Base-by-base conservation (phyloP, 1,284 basidiomycete genomes). In the Somion occarium region DNA sequence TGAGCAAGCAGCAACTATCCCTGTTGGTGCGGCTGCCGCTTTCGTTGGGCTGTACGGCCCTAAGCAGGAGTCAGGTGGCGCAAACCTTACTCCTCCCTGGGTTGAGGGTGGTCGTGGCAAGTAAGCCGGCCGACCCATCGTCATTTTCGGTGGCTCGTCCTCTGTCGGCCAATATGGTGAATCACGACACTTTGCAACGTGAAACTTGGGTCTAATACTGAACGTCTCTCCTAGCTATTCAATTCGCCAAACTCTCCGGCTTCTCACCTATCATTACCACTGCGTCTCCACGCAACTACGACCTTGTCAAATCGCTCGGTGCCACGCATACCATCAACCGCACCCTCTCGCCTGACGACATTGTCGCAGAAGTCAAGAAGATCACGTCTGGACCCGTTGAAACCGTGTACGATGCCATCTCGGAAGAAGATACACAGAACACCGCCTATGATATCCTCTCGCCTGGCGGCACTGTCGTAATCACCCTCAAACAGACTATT, bases 261-360 rank as follows among this genome's bases (percentile, higher is more conserved):
- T 78, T 78, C 62, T 70, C 67, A 3, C 71, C 70, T 3, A 75
- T 79, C 52, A 71, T 80, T 52, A 66, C 74, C 12, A 78, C 76
- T 5, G 67, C 74, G 4, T 79, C 76, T 9, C 52, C 64, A 5
- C 67, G 70, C 51, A 73, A 80, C 58, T 57, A 59, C 1, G 68
- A 59, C 0, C 66, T 62, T 54, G 66, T 80, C 53, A 75, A 75
- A 56, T 69, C 68, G 1, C 67, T 78, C n/a, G 79, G 79, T 1
- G 79, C 77, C 0, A 75, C 74, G 0, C 71, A 74, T 49, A 63
- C 75, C 51, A 59, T 80, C 51, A 71, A 60, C 51, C 46, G 58
- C 3, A 30, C 18, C 26, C 44, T 48, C n/a, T 38, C 49, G 2
- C 44, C 44, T 13, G 25, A 19, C 9, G 13, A 19, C 3, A 37